Base-by-base conservation (phyloP, 495 filamentous ascomycete species). In the Amniculicola lignicola region DNA sequence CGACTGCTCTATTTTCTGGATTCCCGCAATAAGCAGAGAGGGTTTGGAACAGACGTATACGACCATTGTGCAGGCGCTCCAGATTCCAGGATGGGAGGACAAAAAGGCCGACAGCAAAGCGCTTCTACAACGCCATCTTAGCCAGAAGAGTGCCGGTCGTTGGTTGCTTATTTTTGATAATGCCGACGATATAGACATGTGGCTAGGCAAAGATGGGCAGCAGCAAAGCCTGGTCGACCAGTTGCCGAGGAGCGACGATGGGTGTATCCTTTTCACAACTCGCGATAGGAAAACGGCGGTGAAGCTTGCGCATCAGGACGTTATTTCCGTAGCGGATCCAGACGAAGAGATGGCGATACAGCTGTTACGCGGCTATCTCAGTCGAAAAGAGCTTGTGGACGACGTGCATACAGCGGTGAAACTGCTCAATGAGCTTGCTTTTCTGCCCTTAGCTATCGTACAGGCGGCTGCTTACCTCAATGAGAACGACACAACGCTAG, bases 1-100 rank as follows among this genome's bases (percentile, higher is more conserved):
- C 12, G 15, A 49, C n/a, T 63, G 27, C 50, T 59, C 56, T 1
- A 33, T 60, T 14, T 46, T 63, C 19, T 63, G 60, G 60, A 48
- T 63, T 15, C 40, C 27, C 3, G 56, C 56, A 23, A 33, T 21
- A 4, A 60, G 43, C 37, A 54, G 49, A 22, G 60, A 63, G 22
- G 60, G 23, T n/a, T 67, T 82, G 25, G 62, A 79, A 9, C 72
- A 79, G 56, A 66, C 73, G 0, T 82, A 75, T 58, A 12, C 29
- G 7, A 62, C 68, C 1, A 74, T 81, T 39, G 74, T 69, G 0
- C 19, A 40, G 18, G 29, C 37, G 39, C 48, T 57, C 45, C 10
- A 7, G 28, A 58, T 57, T 51, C 51, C 31, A 31, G 59, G 2
- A 51, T 74, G 7, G 43, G 54, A 0, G 44, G 68, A 43, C 10